phyloP scores from a whole-genome alignment of 2,329 filamentous ascomycete species.

The Fusarium humuli region DNA sequence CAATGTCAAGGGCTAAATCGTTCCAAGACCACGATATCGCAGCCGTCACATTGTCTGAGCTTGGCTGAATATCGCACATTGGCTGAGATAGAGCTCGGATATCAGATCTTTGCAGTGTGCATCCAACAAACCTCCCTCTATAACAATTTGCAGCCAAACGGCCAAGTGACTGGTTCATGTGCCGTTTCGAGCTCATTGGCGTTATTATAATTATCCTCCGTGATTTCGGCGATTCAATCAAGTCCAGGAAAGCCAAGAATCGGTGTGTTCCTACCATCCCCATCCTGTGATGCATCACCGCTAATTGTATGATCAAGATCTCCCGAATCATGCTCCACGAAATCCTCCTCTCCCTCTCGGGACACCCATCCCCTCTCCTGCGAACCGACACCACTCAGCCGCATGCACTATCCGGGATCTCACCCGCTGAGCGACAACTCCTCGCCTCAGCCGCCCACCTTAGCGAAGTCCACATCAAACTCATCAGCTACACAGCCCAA shows the following conservation, averaged over 20 bases:
- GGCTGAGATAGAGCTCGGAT: background rate
- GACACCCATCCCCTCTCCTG: constrained; percentile 91
- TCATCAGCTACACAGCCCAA: constrained; percentile 73
- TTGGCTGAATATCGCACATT: constrained; percentile 3
- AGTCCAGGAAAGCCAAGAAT: constrained; percentile 50
- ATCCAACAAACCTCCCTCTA: background rate
- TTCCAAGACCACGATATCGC: background rate
- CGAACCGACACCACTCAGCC: constrained; percentile 62
- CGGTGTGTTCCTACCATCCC: constrained; percentile 27
- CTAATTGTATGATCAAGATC: constrained; percentile 31
- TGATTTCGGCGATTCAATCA: constrained; percentile 56
- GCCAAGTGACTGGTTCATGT: constrained; percentile 54
- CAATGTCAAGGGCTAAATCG: constrained; percentile 5
- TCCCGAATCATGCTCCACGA: constrained; percentile 86
- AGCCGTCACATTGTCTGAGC: constrained; percentile 6
- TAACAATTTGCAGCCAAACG: background rate
- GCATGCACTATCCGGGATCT: constrained; percentile 64
- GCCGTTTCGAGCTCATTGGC: constrained; percentile 65
- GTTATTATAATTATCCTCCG: constrained; percentile 61
- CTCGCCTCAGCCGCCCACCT: constrained; percentile 81
- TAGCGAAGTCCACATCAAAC: constrained; percentile 79
- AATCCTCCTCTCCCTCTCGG: constrained; percentile 94
- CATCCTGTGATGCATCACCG: constrained; percentile 5
- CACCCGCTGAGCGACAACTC: constrained; percentile 85
- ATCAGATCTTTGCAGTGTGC: background rate